Percentiles rank a stretch among this genome's conserved stretches.
These are phyloP conservation scores for Penicillium expansum DNA, from an alignment of 2,329 filamentous ascomycete genomes.

Conservation along the genomic window DNA sequence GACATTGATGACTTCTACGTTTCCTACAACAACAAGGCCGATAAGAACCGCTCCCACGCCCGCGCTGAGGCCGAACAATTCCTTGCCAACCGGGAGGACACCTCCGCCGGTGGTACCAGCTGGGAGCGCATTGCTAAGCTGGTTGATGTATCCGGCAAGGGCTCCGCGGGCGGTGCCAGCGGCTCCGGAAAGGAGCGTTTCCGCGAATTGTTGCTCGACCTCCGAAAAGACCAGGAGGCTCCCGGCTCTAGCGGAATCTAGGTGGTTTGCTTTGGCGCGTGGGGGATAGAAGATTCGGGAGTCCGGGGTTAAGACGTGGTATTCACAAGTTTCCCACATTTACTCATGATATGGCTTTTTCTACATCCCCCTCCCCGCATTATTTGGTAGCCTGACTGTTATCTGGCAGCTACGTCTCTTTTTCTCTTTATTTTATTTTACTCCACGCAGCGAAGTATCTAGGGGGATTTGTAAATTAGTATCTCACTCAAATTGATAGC, in stretches of 20 bases:
- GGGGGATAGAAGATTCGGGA: conserved; percentile 4
- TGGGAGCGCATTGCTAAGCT: conserved; percentile 98
- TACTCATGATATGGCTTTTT: conserved; percentile 13
- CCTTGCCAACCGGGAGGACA: conserved; percentile 82
- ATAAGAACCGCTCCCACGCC: conserved; percentile 86
- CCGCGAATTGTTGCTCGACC: conserved; percentile 78
- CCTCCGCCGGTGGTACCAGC: conserved; percentile 88
- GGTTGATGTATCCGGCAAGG: conserved; percentile 96
- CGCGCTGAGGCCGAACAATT: conserved; percentile 92
- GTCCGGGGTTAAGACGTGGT: conserved; percentile 3
- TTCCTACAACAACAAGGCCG: conserved; percentile 97
- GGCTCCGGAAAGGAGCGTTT: conserved; percentile 96
- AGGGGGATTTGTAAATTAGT: conserved; percentile 26
- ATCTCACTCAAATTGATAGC: conserved; percentile 24
- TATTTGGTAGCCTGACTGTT: not conserved
- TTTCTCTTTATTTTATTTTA: conserved; percentile 15
- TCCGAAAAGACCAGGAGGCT: conserved; percentile 92
- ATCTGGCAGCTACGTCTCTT: conserved; percentile 7
- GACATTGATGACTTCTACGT: conserved; percentile 99
- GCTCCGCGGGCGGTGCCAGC: conserved; percentile 76
- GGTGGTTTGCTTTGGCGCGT: conserved; percentile 6
- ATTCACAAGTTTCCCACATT: conserved; percentile 4
- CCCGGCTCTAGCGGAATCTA: conserved; percentile 56
- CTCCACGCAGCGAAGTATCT: conserved; percentile 24
- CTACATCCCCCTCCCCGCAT: conserved; percentile 2